These are phyloP conservation scores for Alopecurus myosuroides DNA, from an alignment of 176 grass and related monocot species.

Conservation along the genomic window DNA sequence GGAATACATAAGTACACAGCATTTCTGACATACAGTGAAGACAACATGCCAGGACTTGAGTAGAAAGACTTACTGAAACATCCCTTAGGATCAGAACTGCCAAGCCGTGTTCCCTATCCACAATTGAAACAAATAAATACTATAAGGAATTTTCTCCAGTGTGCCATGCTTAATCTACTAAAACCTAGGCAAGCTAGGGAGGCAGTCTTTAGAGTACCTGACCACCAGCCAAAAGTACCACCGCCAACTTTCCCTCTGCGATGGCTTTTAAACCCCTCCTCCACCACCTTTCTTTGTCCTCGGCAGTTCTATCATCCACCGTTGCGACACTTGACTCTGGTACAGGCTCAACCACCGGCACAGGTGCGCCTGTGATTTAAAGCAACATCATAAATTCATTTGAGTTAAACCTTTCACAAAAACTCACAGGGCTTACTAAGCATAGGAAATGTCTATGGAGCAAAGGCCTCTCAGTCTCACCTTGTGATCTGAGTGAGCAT, in stretches of 20 bases:
- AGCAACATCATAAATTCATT: background rate
- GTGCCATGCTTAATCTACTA: background rate
- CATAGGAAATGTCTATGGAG: background rate
- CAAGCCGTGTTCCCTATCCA: slow-evolving; percentile 71
- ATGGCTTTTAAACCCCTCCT: slow-evolving; percentile 90
- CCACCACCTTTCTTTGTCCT: slow-evolving; percentile 87
- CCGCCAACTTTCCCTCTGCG: slow-evolving; percentile 88
- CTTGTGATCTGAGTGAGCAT: slow-evolving; percentile 78
- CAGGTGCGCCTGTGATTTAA: slow-evolving; percentile 30
- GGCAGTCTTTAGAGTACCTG: slow-evolving; percentile 51
- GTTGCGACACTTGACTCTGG: slow-evolving; percentile 80
- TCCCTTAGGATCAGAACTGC: slow-evolving; percentile 94
- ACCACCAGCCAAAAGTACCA: slow-evolving; percentile 91
- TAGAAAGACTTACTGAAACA: slow-evolving; percentile 87
- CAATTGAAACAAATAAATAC: background rate
- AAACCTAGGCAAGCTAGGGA: background rate
- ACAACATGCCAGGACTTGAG: background rate
- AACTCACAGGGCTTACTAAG: background rate
- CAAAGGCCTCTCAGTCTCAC: slow-evolving; percentile 31
- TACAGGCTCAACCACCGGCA: slow-evolving; percentile 65
- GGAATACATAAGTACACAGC: background rate
- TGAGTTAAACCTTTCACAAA: background rate
- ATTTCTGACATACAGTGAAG: background rate
- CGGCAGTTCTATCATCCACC: slow-evolving; percentile 67
- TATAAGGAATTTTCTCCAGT: background rate